Evolutionary conservation across 495 filamentous ascomycete genomes (phyloP).

Genomic region (Trypethelium eluteriae): DNA sequence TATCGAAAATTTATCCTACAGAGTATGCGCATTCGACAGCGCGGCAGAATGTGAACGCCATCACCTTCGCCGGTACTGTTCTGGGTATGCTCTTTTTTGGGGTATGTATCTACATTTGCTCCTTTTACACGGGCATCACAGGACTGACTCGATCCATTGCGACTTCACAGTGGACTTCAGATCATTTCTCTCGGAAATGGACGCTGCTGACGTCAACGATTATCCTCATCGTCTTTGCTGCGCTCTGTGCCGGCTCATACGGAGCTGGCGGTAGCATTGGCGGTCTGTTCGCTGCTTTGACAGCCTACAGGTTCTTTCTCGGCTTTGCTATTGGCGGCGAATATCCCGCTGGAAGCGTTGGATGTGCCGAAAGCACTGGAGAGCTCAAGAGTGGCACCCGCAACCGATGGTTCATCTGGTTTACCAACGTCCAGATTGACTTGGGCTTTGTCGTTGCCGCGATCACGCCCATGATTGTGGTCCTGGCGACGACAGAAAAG

Average conservation of each 20-base stretch:
- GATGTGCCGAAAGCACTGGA: slow-evolving; percentile 72
- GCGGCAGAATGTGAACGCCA: slow-evolving; percentile 61
- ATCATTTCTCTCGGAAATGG: slow-evolving; percentile 76
- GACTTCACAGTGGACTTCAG: slow-evolving; percentile 49
- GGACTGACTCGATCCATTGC: background rate
- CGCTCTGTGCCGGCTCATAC: slow-evolving; percentile 69
- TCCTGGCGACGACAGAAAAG: slow-evolving; percentile 61
- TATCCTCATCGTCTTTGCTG: slow-evolving; percentile 76
- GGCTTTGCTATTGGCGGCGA: slow-evolving; percentile 63
- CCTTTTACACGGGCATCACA: background rate
- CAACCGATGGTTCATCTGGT: slow-evolving; percentile 87
- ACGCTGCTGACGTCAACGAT: slow-evolving; percentile 72
- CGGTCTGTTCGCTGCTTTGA: slow-evolving; percentile 73
- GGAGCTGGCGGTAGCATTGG: slow-evolving; percentile 52
- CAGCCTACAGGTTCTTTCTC: slow-evolving; percentile 77
- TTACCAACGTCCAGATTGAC: slow-evolving; percentile 87
- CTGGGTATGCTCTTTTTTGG: slow-evolving; percentile 79
- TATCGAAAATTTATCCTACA: slow-evolving; percentile 53
- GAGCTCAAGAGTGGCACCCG: slow-evolving; percentile 72
- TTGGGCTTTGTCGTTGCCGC: slow-evolving; percentile 68
- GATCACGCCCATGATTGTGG: slow-evolving; percentile 55
- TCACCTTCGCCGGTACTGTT: slow-evolving; percentile 85
- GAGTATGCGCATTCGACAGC: slow-evolving; percentile 59
- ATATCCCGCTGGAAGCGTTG: slow-evolving; percentile 83
- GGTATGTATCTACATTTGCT: background rate